phyloP scores from a whole-genome alignment of 768 basidiomycete genomes.

The Rhodotorula diobovata region DNA sequence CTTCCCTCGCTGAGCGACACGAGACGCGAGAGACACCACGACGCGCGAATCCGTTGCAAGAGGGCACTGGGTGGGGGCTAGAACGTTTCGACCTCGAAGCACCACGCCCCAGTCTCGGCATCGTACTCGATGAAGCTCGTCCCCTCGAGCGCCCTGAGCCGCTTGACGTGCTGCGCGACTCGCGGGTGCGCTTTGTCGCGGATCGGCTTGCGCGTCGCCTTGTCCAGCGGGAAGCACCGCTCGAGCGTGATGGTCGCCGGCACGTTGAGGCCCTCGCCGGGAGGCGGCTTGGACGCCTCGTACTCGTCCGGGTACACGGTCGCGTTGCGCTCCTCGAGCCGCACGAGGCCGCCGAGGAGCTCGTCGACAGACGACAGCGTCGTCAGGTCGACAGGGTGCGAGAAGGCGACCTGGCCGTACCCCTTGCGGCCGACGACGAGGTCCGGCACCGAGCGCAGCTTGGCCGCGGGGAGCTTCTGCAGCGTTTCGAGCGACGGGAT shows the following conservation, averaged over 20 bases:
- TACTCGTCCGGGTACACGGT: conserved; percentile 88
- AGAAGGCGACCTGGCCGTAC: conserved; percentile 79
- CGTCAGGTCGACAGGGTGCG: conserved; percentile 75
- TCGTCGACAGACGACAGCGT: conserved; percentile 70
- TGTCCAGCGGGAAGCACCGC: conserved; percentile 82
- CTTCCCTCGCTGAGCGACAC: too few relatives aligned
- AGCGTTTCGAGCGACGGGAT: conserved; percentile 72
- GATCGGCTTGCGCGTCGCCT: conserved; percentile 82
- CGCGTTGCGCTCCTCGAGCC: conserved; percentile 86
- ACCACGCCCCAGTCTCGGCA: conserved; percentile 77
- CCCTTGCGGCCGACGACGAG: conserved; percentile 87
- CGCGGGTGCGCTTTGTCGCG: conserved; percentile 70
- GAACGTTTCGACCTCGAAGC: conserved; percentile 89
- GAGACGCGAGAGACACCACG: too few relatives aligned
- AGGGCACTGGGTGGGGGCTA: too few relatives aligned
- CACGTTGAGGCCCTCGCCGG: conserved; percentile 84
- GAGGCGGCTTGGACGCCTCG: conserved; percentile 74
- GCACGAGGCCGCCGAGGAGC: conserved; percentile 77
- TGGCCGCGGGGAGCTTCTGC: conserved; percentile 64
- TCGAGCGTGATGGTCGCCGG: conserved; percentile 70
- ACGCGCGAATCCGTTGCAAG: too few relatives aligned
- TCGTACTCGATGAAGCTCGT: conserved; percentile 81
- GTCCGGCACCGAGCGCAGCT: conserved; percentile 66
- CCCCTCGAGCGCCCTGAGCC: conserved; percentile 75
- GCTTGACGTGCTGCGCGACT: conserved; percentile 66